These are phyloP conservation scores for Collybia sordida DNA, from an alignment of 768 basidiomycete genomes.

Conservation along the genomic window DNA sequence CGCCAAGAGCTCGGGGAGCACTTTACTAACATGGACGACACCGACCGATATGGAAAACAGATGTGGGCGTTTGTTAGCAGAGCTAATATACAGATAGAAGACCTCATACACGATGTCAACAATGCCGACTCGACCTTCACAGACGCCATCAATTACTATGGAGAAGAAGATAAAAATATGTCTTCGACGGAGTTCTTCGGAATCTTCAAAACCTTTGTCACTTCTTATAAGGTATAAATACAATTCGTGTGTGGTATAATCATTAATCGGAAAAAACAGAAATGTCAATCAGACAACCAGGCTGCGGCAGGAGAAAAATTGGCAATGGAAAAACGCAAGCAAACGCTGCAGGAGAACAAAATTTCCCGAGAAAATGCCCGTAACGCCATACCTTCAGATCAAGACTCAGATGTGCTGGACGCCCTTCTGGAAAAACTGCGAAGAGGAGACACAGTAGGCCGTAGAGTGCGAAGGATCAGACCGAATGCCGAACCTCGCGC, in stretches of 20 bases:
- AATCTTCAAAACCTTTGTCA: conserved; percentile 96
- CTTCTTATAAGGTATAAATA: conserved; percentile 75
- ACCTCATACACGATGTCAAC: conserved; percentile 84
- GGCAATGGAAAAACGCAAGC: conserved; percentile 68
- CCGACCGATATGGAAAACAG: conserved; percentile 81
- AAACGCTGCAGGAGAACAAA: conserved; percentile 62
- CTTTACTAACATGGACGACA: conserved; percentile 68
- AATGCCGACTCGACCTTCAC: conserved; percentile 80
- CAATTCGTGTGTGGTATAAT: no score
- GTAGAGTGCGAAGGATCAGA: conserved; percentile 52
- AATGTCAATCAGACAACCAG: conserved; percentile 84
- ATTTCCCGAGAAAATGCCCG: conserved; percentile 50
- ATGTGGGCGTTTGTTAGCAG: conserved; percentile 90
- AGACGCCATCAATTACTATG: conserved; percentile 88
- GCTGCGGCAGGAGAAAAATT: conserved; percentile 68
- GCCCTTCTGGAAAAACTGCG: conserved; percentile 69
- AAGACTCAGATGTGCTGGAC: conserved; percentile 67
- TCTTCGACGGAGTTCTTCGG: conserved; percentile 92
- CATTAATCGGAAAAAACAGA: conserved; percentile 42
- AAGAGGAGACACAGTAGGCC: conserved; percentile 63
- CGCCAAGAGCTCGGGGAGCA: conserved; percentile 78
- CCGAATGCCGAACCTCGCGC: conserved; percentile 35
- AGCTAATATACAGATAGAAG: conserved; percentile 74
- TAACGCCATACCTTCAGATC: conserved; percentile 37
- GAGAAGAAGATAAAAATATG: conserved; percentile 89